phyloP scores from a whole-genome alignment of 768 basidiomycete genomes.

The Tylopilus felleus region DNA sequence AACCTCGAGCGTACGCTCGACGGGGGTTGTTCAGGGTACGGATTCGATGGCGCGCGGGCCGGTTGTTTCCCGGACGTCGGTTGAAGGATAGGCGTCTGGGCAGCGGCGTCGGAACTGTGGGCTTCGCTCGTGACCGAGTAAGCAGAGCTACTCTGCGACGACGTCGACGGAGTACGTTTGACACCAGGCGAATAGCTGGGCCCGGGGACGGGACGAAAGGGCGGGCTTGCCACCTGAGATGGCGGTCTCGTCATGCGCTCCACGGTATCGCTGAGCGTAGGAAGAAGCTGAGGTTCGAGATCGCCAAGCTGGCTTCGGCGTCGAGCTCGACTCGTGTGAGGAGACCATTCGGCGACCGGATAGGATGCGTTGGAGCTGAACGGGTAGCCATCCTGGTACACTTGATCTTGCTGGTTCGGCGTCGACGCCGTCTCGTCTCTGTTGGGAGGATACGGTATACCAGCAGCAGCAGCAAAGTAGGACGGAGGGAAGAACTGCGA shows the following conservation, averaged over 20 bases:
- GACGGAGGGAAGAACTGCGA: slow-evolving; percentile 52
- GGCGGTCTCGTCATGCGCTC: slow-evolving; percentile 67
- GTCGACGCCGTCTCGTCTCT: neutral
- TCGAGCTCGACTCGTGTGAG: slow-evolving; percentile 9
- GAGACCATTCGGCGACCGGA: slow-evolving; percentile 3
- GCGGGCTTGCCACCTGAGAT: slow-evolving; percentile 24
- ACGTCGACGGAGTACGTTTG: slow-evolving; percentile 17
- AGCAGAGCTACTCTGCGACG: slow-evolving; percentile 17
- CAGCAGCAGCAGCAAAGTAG: slow-evolving; percentile 54
- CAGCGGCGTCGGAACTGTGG: too few relatives aligned
- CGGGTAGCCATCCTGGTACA: slow-evolving; percentile 1
- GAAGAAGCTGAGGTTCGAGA: slow-evolving; percentile 61
- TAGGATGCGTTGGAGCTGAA: slow-evolving; percentile 18
- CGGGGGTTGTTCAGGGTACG: slow-evolving; percentile 15
- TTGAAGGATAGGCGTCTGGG: neutral
- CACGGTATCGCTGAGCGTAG: slow-evolving; percentile 69
- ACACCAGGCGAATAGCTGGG: slow-evolving; percentile 4
- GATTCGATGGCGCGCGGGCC: slow-evolving; percentile 10
- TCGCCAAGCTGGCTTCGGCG: slow-evolving; percentile 46
- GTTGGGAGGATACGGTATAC: slow-evolving; percentile 24
- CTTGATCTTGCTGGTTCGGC: slow-evolving; percentile 1
- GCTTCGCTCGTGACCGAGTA: slow-evolving; percentile 10
- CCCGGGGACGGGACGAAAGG: slow-evolving; percentile 1
- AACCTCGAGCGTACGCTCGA: slow-evolving; percentile 20
- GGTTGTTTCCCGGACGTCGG: slow-evolving; percentile 2